Base-by-base conservation (phyloP, 805 yeast genomes). In the Ogataea zsoltii region DNA sequence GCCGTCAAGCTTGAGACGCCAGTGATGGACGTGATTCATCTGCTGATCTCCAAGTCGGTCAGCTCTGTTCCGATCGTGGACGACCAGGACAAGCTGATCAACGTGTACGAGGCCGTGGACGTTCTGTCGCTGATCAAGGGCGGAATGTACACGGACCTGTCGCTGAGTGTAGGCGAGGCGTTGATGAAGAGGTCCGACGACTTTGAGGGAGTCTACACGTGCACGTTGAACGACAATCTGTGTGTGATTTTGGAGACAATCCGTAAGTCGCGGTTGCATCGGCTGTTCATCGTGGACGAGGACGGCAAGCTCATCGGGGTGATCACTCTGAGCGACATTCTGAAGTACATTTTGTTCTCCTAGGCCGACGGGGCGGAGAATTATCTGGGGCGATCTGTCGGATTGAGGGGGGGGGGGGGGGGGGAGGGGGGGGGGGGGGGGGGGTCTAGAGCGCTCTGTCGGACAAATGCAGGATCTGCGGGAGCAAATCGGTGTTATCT, bases 201-300 rank as follows among this genome's bases (percentile, higher is more conserved):
- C 63, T 94, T 92, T 58, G 98, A 94, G 67, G 99, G 99, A 48
- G 98, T 94, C 12, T 88, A 90, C 67, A 94, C 98, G 0, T 94
- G 99, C 68, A 88, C 97, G 0, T 75, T 82, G 53, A 77, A 82
- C 55, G 99, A 94, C 64, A 77, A 91, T 51, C 71, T 94, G 46
- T 85, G 92, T 50, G 88, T 96, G 13, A 85, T 94, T 46, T 77
- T 94, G 82, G 97, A 91, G 63, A 91, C 96, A 29, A 89, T 94
- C 48, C 79, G 97, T 58, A 86, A 90, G 56, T 83, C 96, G 28
- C 79, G 98, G 55, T 76, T 94, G 49, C 97, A 94, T 64, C 77
- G 99, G 65, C 77, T 94, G 61, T 88, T 91, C 60, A 90, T 94
- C 25, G 96, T 94, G 23, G 96, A 94, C 64, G 84, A 80, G n/a